Evolutionary conservation across 495 filamentous ascomycete species (phyloP), one percentile per base, ranked within the genome.

Genomic region (Aspergillus egyptiacus): DNA sequence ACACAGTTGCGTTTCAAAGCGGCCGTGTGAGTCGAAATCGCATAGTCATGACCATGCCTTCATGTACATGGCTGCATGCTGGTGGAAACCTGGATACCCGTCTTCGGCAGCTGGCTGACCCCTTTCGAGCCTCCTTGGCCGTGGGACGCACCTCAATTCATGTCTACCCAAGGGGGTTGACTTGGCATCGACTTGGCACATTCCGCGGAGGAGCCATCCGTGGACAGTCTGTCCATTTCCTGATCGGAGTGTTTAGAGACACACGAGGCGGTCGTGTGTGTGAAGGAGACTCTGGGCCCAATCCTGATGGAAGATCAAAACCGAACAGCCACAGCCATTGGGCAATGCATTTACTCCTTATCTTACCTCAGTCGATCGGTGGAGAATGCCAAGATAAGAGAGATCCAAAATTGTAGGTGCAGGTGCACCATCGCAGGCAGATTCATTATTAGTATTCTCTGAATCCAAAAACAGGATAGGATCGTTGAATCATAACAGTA

Each of bases 1-100:
- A 53, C 50, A 53, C 50, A 18, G 22, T 37, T 35, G 18, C 28
- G 50, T 53, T 53, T 53, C 50, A 47, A 53, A 46, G 17, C 20
- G 35, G 37, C 35, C 18, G 27, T 44, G 19, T 34, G 34, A 14
- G 22, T 34, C 13, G 15, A 36, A 27, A 35, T 34, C 34, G 8
- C n/a, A 42, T 41, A 33, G 3, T 31, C 28, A 31, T 8, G n/a
- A 7, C 22, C 15, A 38, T 46, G 40, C 35, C 25, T 32, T 11
- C 37, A 40, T 14, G 22, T 24, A 30, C 22, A 20, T 37, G 31
- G 32, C 22, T 18, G 27, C 17, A 27, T 10, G 41, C 25, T 52
- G 41, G 25, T 25, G 10, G 11, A 18, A 13, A 15, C 23, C 33
- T 38, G 17, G 18, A 45, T 9, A 22, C 15, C 39, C 40, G 28